Conservation (phyloP, 768 basidiomycete genomes). For the Russula brevipes region DNA sequence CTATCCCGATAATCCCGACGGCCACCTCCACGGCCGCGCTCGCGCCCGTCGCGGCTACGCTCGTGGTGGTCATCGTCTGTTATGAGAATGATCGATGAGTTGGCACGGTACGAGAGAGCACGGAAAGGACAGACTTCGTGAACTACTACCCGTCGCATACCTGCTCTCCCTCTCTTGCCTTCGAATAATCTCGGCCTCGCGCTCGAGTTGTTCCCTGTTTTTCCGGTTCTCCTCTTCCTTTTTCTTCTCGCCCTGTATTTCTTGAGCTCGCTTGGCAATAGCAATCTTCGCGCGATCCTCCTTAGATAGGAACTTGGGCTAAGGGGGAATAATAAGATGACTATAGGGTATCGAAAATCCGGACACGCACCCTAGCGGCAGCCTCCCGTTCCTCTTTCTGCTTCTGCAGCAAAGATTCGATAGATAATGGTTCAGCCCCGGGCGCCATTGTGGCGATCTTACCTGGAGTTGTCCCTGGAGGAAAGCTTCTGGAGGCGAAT, state of each 20-base stretch:
- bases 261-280: conserved; percentile 78
- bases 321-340: conserved; percentile 14
- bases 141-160: conserved; percentile 37
- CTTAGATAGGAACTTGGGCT: conserved; percentile 95
- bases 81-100: conserved; percentile 10
- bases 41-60: conserved; percentile 26
- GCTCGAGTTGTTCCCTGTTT: conserved; percentile 70
- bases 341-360: background rate
- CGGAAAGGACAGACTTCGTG: conserved; percentile 37
- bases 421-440: conserved; percentile 72
- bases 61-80: conserved; percentile 39
- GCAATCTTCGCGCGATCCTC: conserved; percentile 88
- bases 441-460: conserved; percentile 39
- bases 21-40: conserved; percentile 24
- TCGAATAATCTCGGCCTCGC: conserved; percentile 63
- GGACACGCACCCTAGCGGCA: conserved; percentile 68
- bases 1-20: conserved; percentile 41
- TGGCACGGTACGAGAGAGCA: conserved; percentile 4
- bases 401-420: conserved; percentile 79
- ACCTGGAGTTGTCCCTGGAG: background rate
- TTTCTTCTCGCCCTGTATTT: conserved; percentile 69
- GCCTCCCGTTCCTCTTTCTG: conserved; percentile 88
- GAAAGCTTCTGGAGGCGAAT: background rate
- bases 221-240: conserved; percentile 53
- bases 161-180: conserved; percentile 42